These are phyloP conservation scores for Stenogyne calaminthoides DNA, from an alignment of 305 asterid species.

Conservation along the genomic window DNA sequence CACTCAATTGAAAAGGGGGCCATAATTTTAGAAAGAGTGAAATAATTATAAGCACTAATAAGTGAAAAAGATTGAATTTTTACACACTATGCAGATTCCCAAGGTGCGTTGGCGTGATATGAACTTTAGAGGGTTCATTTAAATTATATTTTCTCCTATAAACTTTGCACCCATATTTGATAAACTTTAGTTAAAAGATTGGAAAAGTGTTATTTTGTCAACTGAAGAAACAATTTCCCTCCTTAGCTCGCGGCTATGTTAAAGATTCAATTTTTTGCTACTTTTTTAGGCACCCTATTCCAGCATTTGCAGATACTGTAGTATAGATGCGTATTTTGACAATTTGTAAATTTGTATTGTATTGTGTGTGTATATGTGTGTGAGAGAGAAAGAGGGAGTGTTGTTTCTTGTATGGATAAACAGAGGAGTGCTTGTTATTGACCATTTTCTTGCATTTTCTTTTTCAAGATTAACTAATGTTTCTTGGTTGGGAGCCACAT, in stretches of 20 bases:
- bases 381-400: neutral
- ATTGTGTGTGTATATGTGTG: neutral
- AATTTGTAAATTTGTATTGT: neutral
- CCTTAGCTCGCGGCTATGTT: constrained; percentile 36
- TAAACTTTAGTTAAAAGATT: constrained; percentile 32
- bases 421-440: neutral
- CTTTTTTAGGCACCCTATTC: constrained; percentile 7
- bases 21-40: constrained; percentile 4
- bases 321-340: neutral
- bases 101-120: constrained; percentile 23
- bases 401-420: neutral
- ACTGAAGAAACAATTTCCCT: constrained; percentile 38
- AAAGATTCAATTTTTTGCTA: constrained; percentile 21
- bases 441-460: too few relatives aligned
- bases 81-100: constrained; percentile 14
- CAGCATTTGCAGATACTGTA: neutral
- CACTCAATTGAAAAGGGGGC: constrained; percentile 13
- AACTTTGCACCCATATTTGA: constrained; percentile 10
- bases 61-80: constrained; percentile 12
- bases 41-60: constrained; percentile 17
- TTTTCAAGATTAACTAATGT: too few relatives aligned
- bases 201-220: constrained; percentile 46
- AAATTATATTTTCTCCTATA: too few relatives aligned
- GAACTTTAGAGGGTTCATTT: neutral
- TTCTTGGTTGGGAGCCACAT: neutral